These are phyloP conservation scores for Lyophyllum semitale DNA, from an alignment of 768 basidiomycete genomes.

Conservation along the genomic window DNA sequence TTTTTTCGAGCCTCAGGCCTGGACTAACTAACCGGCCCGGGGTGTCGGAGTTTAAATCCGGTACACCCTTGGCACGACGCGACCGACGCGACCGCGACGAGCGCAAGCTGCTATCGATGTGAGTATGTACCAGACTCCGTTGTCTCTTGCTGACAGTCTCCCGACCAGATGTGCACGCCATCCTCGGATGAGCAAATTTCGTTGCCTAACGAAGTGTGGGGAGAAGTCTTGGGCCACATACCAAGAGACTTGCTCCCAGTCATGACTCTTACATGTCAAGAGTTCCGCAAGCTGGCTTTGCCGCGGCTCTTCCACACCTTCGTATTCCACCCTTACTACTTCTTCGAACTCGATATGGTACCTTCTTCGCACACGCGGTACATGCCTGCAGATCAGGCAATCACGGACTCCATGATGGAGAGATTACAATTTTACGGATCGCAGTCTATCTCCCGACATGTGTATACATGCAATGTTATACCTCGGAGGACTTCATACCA, in stretches of 20 bases:
- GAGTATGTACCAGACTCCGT: too few species aligned
- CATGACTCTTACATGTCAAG: neutral
- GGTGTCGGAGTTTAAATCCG: too few species aligned
- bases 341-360: neutral
- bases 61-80: too few species aligned
- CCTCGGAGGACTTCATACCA: neutral
- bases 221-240: neutral
- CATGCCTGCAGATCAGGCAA: neutral
- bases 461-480: neutral
- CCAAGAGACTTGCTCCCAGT: neutral
- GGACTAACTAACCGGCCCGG: too few species aligned
- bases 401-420: neutral
- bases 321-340: neutral
- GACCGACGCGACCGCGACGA: too few species aligned
- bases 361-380: neutral
- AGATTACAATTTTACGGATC: conserved; percentile 5
- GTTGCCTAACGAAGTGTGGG: conserved; percentile 6
- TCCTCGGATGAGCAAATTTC: too few species aligned
- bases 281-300: neutral
- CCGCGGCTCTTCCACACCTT: conserved; percentile 2
- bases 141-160: too few species aligned
- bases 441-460: neutral
- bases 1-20: too few species aligned
- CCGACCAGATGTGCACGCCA: too few species aligned
- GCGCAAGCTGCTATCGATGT: too few species aligned